Percentiles rank a stretch among this genome's conserved stretches.
phyloP scores from a whole-genome alignment of 2,329 filamentous ascomycete genomes.

The Penicillium oxalicum region DNA sequence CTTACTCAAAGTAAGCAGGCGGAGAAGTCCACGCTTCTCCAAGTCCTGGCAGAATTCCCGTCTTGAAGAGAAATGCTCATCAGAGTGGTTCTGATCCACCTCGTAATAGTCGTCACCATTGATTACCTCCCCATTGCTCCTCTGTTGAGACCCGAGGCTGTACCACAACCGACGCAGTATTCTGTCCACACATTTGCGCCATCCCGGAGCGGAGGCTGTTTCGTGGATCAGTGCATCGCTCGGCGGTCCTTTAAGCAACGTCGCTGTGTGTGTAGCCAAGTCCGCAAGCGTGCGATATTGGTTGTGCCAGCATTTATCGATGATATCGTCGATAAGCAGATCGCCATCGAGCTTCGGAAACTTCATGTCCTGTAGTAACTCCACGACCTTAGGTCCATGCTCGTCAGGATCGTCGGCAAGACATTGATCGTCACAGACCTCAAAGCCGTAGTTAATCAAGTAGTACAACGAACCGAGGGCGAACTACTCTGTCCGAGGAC shows the following conservation, averaged over 20 bases:
- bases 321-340: conserved; percentile 24
- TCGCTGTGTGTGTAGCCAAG: conserved; percentile 15
- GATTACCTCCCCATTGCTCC: no score
- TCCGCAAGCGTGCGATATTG: conserved; percentile 16
- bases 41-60: conserved; percentile 21
- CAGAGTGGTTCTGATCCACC: no score
- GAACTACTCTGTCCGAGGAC: conserved; percentile 29
- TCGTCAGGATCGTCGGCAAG: conserved; percentile 22
- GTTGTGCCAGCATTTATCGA: conserved; percentile 20
- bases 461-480: conserved; percentile 30
- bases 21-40: conserved; percentile 22
- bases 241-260: no score
- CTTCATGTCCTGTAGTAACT: conserved; percentile 22
- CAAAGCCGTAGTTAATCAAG: conserved; percentile 28
- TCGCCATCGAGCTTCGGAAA: conserved; percentile 23
- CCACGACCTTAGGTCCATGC: conserved; percentile 19
- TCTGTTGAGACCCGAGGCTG: no score
- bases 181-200: no score
- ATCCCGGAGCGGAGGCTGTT: no score
- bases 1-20: conserved; percentile 18
- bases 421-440: conserved; percentile 25
- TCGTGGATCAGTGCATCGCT: no score
- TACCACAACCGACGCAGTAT: no score
- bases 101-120: no score
- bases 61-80: conserved; percentile 7